A percentile compares a stretch with the other conserved stretches of the same genome.
Evolutionary conservation across 164 flowering plant genomes (phyloP).

Genomic region (Vitis vinifera): ASM3070453v1 NC_081810.1:981001-981500

Average conservation of each 20-base stretch:
- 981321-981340: constrained; percentile 1
- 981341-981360: constrained; percentile 85
- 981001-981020: constrained; percentile 42
- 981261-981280: neutral
- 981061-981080: neutral
- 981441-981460: constrained; percentile 49
- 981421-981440: constrained; percentile 15
- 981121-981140: neutral
- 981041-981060: neutral
- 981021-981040: neutral
- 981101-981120: neutral
- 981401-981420: constrained; percentile 19
- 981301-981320: neutral
- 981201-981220: neutral
- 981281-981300: neutral
- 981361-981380: constrained; percentile 56
- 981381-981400: constrained; percentile 20
- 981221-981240: neutral
- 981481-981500: constrained; percentile 65
- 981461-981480: constrained; percentile 53
- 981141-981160: no score
- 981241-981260: no score
- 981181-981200: neutral
- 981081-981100: no score
- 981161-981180: neutral